Evolutionary conservation across 2,329 filamentous ascomycete species (phyloP), one percentile per base, ranked within the genome.

Genomic region (Aspergillus latus): DNA sequence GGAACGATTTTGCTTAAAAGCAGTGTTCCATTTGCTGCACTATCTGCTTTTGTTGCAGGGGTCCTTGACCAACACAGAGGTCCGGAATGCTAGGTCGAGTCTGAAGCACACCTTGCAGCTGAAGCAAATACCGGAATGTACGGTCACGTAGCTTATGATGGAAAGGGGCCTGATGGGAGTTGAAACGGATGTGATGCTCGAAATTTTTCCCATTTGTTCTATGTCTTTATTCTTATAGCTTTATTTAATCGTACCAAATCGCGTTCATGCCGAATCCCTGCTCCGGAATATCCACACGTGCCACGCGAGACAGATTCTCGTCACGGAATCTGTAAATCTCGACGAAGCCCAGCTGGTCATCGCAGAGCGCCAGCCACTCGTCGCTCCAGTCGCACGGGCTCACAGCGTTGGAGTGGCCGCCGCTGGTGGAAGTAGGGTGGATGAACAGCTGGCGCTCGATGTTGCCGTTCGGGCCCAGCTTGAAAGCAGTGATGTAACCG

Each of bases 231-330:
- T 37, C 5, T 11, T 42, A 42, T 42, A 29, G 29, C 43, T 15
- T 21, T 26, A 47, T 40, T 62, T 69, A 90, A 74, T 95, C 88
- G 72, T 94, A 94, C 91, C 91, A 96, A 61, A 95, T 92, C n/a
- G 90, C 90, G 75, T 96, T 96, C 91, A 96, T 96, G 1, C 90
- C 90, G 71, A 96, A 96, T 1, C 91, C 91, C n/a, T 89, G 89
- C 77, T 95, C 91, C 5, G 86, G 85, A 37, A 95, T 86, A 64
- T 90, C 85, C 60, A 89, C 79, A 60, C 89, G 81, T 13, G 90
- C 90, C 6, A 95, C 90, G 3, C 90, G 79, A 1, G 85, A 87
- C 52, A 96, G 75, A 64, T 88, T 90, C 79, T 94, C 90, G 57
- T 92, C 87, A 62, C 88, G 82, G 89, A 90, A 96, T 52, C 90